phyloP scores from a whole-genome alignment of 2,329 filamentous ascomycete genomes.

The Cladophialophora immunda region DNA sequence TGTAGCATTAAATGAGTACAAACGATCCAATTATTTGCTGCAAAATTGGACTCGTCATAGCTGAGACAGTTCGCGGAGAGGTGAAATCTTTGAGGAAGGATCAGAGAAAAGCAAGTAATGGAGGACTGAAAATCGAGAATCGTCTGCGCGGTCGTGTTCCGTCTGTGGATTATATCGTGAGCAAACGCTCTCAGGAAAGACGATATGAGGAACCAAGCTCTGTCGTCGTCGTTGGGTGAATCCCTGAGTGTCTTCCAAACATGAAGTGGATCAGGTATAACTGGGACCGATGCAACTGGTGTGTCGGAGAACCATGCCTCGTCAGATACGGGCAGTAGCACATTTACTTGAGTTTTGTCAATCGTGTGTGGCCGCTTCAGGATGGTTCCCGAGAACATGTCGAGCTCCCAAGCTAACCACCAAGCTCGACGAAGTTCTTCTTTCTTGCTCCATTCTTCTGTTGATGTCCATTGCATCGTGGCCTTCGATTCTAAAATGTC shows the following conservation, averaged over 20 bases:
- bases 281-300: neutral
- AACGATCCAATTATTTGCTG: constrained; percentile 10
- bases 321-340: constrained; percentile 17
- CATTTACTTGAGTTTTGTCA: constrained; percentile 6
- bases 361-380: constrained; percentile 6
- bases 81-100: constrained; percentile 7
- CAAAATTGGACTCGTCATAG: neutral
- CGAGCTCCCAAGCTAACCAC: constrained; percentile 26
- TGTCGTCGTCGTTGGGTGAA: constrained; percentile 12
- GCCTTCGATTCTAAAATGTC: constrained; percentile 12
- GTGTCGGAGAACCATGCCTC: constrained; percentile 17
- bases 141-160: constrained; percentile 1
- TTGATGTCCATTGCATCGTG: neutral
- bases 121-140: constrained; percentile 5
- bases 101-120: constrained; percentile 9
- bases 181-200: neutral
- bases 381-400: constrained; percentile 13
- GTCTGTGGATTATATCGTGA: constrained; percentile 13
- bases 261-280: neutral
- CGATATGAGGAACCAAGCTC: constrained; percentile 21
- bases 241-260: constrained; percentile 11
- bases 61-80: neutral
- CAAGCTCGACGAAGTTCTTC: constrained; percentile 23
- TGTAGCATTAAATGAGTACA: constrained; percentile 11
- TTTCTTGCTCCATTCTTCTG: constrained; percentile 10